Evolutionary conservation across 2,329 filamentous ascomycete species (phyloP).

Genomic region (Geosmithia putterillii): DNA sequence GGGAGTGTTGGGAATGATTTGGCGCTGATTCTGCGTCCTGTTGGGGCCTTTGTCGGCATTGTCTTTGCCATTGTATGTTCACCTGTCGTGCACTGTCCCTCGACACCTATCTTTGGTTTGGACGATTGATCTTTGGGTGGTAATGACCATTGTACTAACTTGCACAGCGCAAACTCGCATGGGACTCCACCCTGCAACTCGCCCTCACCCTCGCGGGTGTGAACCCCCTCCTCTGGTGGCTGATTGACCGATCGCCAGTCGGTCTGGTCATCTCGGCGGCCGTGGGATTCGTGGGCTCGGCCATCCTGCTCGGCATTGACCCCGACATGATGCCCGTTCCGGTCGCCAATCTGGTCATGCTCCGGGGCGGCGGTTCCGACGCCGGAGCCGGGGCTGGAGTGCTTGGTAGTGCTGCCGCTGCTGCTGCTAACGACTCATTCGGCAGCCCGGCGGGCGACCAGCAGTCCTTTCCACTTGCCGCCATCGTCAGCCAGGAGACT

Average conservation of each 20-base stretch:
- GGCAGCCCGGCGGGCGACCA: neutral
- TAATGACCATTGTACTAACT: neutral
- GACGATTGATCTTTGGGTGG: neutral
- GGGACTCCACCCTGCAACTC: slow-evolving; percentile 90
- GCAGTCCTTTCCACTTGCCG: neutral
- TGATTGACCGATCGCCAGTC: slow-evolving; percentile 79
- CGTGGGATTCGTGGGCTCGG: slow-evolving; percentile 64
- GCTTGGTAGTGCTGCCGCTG: neutral
- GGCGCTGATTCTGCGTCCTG: slow-evolving; percentile 49
- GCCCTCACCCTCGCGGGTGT: slow-evolving; percentile 80
- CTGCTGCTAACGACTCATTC: neutral
- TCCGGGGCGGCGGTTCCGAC: slow-evolving; percentile 6
- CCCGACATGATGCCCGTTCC: slow-evolving; percentile 68
- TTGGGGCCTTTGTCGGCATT: slow-evolving; percentile 50
- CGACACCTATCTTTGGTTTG: neutral
- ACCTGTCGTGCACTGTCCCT: neutral
- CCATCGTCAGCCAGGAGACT: slow-evolving; percentile 45
- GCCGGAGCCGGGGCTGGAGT: too few species aligned
- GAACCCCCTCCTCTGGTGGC: slow-evolving; percentile 91
- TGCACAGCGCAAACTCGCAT: slow-evolving; percentile 68
- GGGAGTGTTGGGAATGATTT: slow-evolving; percentile 52
- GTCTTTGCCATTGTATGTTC: slow-evolving; percentile 64
- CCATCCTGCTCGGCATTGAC: slow-evolving; percentile 60
- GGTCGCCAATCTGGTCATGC: slow-evolving; percentile 11
- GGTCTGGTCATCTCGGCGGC: slow-evolving; percentile 70